Percentiles rank a stretch among this genome's conserved stretches.
Conservation (phyloP, 2,329 filamentous ascomycete genomes). For the Verticillium albo-atrum region DNA sequence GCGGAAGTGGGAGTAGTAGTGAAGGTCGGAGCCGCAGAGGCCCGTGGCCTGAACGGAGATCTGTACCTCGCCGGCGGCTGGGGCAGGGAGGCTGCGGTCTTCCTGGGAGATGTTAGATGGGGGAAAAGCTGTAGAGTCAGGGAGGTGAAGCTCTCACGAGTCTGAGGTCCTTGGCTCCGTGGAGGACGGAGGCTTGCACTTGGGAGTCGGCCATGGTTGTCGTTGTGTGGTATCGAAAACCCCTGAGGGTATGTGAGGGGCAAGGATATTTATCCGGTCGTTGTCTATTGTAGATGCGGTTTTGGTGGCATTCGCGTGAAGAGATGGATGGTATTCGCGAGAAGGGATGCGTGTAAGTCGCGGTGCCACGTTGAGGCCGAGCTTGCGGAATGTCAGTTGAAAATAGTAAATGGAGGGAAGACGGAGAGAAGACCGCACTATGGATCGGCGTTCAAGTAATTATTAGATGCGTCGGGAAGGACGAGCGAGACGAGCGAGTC, state of each 20-base stretch:
- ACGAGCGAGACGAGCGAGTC: not conserved
- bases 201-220: not conserved
- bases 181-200: conserved; percentile 50
- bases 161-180: conserved; percentile 45
- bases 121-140: not conserved
- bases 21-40: conserved; percentile 63
- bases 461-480: not conserved
- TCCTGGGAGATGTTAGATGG: conserved; percentile 34
- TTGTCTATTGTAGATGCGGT: not conserved
- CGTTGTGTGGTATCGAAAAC: not conserved
- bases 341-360: not conserved
- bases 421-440: not conserved
- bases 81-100: conserved; percentile 49
- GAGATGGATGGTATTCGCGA: not conserved
- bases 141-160: conserved; percentile 31
- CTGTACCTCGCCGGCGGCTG: conserved; percentile 53
- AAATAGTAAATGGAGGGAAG: not conserved
- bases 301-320: no score
- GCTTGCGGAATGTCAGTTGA: not conserved
- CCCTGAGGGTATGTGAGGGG: no score
- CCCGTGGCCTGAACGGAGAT: conserved; percentile 58
- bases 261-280: not conserved
- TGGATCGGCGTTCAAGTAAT: not conserved
- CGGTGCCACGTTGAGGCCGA: no score
- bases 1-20: conserved; percentile 63